A percentile compares a stretch with the other conserved stretches of the same genome.
These are phyloP conservation scores for Chlorella variabilis DNA, from an alignment of 163 green algal species.

Conservation along the genomic window DNA sequence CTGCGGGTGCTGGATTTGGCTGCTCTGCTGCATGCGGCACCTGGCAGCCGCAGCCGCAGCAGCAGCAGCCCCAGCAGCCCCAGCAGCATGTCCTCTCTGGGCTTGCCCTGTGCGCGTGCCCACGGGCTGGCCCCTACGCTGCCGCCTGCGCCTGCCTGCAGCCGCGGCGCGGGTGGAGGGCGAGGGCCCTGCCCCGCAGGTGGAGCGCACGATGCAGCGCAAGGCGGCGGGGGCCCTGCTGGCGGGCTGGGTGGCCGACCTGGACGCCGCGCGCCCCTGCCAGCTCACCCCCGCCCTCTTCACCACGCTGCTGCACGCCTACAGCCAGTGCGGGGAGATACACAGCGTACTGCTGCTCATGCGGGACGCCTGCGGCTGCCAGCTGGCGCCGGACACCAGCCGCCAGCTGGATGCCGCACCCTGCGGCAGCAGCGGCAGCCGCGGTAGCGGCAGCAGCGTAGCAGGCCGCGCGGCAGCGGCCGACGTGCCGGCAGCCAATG, in stretches of 20 bases:
- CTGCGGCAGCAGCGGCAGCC: background rate
- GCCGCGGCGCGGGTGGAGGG: background rate
- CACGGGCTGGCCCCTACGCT: no score
- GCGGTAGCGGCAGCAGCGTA: background rate
- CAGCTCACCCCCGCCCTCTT: constrained; percentile 4
- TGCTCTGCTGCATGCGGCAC: no score
- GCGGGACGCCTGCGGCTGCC: constrained; percentile 10
- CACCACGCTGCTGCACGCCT: constrained; percentile 4
- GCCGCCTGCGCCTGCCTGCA: no score
- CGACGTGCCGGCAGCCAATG: background rate
- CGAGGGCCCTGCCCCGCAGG: background rate
- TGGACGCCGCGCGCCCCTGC: constrained; percentile 1
- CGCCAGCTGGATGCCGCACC: background rate
- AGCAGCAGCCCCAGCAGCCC: no score
- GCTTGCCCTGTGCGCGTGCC: no score
- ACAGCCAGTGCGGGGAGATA: constrained; percentile 20
- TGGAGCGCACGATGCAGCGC: constrained; percentile 7
- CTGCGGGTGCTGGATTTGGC: background rate
- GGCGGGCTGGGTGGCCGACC: background rate
- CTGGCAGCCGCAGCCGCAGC: background rate
- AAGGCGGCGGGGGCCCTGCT: background rate
- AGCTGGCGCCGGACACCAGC: background rate
- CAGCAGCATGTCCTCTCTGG: no score
- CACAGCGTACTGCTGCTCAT: constrained; percentile 27
- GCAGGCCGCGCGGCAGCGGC: background rate